phyloP scores from a whole-genome alignment of 192 early-diverging fungal species.

The Podila epicladia region DNA sequence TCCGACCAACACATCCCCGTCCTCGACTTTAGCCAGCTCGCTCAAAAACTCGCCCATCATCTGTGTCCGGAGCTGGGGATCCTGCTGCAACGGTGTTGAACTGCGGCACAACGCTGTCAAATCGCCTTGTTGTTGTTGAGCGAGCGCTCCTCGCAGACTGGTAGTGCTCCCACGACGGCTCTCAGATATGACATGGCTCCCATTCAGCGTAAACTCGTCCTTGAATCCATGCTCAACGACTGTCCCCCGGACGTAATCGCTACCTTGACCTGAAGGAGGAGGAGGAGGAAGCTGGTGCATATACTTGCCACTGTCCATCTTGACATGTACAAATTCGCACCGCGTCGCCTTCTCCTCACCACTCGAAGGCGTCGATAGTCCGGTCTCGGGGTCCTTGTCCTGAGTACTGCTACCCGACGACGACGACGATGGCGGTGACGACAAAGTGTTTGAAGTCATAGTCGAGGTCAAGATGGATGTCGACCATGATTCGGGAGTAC shows the following conservation, averaged over 20 bases:
- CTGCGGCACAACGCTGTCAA: conserved; percentile 2
- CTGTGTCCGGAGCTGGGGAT: conserved; percentile 2
- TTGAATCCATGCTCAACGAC: background rate
- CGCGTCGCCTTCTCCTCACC: background rate
- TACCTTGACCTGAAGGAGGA: background rate
- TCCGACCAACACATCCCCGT: conserved; percentile 38
- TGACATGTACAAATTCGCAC: conserved; percentile 1
- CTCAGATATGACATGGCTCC: conserved; percentile 8
- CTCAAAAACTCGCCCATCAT: conserved; percentile 47
- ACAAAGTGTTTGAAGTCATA: background rate
- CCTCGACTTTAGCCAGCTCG: conserved; percentile 35
- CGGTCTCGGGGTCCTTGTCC: background rate
- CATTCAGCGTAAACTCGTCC: background rate
- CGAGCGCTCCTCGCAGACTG: conserved; percentile 7
- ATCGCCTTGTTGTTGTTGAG: conserved; percentile 17
- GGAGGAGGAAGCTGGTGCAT: background rate
- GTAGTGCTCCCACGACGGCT: conserved; percentile 29
- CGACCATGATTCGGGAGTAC: background rate
- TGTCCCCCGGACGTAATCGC: background rate
- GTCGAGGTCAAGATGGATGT: background rate
- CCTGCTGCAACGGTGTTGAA: conserved; percentile 9
- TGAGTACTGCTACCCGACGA: background rate
- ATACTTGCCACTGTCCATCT: conserved; percentile 47
- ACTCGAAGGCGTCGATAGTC: background rate
- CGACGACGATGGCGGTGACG: too few species aligned